phyloP scores from a whole-genome alignment of 805 yeast species.

The Tetrapisispora arboricola region DNA sequence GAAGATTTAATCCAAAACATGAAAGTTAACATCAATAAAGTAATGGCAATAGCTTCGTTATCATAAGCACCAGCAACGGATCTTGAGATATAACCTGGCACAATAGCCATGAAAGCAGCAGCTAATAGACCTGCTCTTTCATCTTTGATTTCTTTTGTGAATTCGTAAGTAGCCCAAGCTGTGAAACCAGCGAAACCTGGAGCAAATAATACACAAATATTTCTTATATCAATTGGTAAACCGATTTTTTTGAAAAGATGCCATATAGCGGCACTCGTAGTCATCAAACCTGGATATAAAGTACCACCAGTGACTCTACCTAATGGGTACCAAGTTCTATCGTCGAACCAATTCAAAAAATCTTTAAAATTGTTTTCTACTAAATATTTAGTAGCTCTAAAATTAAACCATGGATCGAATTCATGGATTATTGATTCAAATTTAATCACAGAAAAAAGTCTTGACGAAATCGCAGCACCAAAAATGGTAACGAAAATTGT shows the following conservation, averaged over 20 bases:
- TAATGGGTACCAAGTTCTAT: conserved; percentile 97
- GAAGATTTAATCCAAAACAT: conserved; percentile 92
- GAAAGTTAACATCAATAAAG: conserved; percentile 89
- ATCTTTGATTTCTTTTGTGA: conserved; percentile 85
- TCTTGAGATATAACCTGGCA: conserved; percentile 96
- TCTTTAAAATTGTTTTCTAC: conserved; percentile 78
- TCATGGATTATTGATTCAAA: conserved; percentile 97
- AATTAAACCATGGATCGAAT: conserved; percentile 95
- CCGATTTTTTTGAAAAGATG: conserved; percentile 52
- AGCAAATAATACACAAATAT: conserved; percentile 90
- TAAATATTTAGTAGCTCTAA: conserved; percentile 88
- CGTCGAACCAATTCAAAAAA: conserved; percentile 96
- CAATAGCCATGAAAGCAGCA: conserved; percentile 92
- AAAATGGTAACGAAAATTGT: conserved; percentile 67
- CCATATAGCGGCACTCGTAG: conserved; percentile 88
- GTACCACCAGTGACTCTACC: conserved; percentile 99
- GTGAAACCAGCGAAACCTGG: conserved; percentile 94
- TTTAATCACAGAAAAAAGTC: conserved; percentile 91
- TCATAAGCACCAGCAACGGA: conserved; percentile 98
- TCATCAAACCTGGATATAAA: conserved; percentile 95
- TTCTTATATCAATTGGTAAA: conserved; percentile 87
- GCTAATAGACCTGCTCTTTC: conserved; percentile 82
- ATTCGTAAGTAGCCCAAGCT: conserved; percentile 76
- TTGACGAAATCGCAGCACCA: conserved; percentile 84
- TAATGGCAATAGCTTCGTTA: conserved; percentile 97